Base-by-base conservation (phyloP, 345 rosid species). In the Carallia pectinifolia region DNA sequence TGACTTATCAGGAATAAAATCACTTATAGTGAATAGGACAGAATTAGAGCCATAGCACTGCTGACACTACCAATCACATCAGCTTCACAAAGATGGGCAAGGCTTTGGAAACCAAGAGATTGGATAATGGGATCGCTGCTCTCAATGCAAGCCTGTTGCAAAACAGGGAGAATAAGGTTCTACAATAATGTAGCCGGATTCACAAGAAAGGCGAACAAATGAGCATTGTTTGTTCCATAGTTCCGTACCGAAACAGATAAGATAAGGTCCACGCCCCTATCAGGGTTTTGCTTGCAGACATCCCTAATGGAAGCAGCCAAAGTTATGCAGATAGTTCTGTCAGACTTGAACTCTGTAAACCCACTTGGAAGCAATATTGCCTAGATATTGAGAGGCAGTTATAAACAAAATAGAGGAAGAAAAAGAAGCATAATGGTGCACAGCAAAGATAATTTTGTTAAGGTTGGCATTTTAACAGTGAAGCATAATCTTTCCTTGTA, bases 191-290 rank as follows among this genome's bases (percentile, higher is more conserved):
- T 23, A 30, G 15, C 6, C 18, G 60, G 60, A 55, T 55, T 55
- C 50, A 55, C 60, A 23, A 27, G 60, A 55, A 55, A 55, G 50
- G 3, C 2, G 60, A 55, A 23, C 5, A 55, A 19, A 4, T 55
- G 31, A 55, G 31, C 58, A 30, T 68, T 34, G 67, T 70, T 69
- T 66, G 67, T 55, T 55, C 33, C 27, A 19, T 55, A 19, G 10
- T 65, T 70, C 67, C 85, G 63, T 88, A 94, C 98, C 91, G 92
- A 87, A 74, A 94, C 88, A 66, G 98, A 94, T 83, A 94, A 81
- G 81, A 94, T 91, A 78, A 94, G 85, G 72, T 91, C 98, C 80
- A 94, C 97, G 23, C 98, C 98, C 84, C 98, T 89, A 80, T 94
- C 98, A 74, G 98, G 91, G 66, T 91, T 82, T 81, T 80, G 85